Conservation (phyloP, 169 alveolate species). For the Plasmodium billcollinsi region DNA sequence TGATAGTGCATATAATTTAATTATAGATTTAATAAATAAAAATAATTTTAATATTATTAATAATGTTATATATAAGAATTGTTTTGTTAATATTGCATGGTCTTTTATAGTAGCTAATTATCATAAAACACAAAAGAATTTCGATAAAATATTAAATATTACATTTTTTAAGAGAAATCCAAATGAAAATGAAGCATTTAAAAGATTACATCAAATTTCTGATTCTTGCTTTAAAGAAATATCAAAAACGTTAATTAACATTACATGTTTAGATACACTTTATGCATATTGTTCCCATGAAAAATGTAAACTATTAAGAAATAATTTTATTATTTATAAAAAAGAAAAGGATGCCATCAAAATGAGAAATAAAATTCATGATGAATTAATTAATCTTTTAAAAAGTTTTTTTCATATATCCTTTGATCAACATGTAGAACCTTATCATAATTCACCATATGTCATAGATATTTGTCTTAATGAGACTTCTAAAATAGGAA, state of each 20-base stretch:
- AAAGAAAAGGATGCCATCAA: slow-evolving; percentile 63
- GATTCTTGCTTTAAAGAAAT: slow-evolving; percentile 61
- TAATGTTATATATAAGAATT: slow-evolving; percentile 29
- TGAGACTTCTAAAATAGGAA: slow-evolving; percentile 26
- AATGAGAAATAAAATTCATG: slow-evolving; percentile 40
- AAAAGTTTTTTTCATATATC: slow-evolving; percentile 11
- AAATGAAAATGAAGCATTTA: slow-evolving; percentile 58
- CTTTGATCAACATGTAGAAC: slow-evolving; percentile 30
- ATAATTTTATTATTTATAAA: slow-evolving; percentile 54
- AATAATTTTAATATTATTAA: not conserved
- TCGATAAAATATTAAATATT: slow-evolving; percentile 38
- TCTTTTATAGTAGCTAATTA: slow-evolving; percentile 58
- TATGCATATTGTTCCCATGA: slow-evolving; percentile 57
- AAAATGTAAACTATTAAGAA: slow-evolving; percentile 44
- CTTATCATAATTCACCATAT: slow-evolving; percentile 54
- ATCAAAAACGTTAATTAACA: slow-evolving; percentile 22
- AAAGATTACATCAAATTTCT: slow-evolving; percentile 51
- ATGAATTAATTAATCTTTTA: slow-evolving; percentile 24
- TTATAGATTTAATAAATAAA: not conserved
- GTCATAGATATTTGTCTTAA: slow-evolving; percentile 36
- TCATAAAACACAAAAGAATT: slow-evolving; percentile 16
- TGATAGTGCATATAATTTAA: slow-evolving; percentile 15
- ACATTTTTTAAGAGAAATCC: slow-evolving; percentile 48
- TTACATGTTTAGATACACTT: slow-evolving; percentile 14
- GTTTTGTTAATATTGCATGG: slow-evolving; percentile 69